Evolutionary conservation across 176 grass and related monocot species (phyloP).

Genomic region (Thinopyrum elongatum): DNA sequence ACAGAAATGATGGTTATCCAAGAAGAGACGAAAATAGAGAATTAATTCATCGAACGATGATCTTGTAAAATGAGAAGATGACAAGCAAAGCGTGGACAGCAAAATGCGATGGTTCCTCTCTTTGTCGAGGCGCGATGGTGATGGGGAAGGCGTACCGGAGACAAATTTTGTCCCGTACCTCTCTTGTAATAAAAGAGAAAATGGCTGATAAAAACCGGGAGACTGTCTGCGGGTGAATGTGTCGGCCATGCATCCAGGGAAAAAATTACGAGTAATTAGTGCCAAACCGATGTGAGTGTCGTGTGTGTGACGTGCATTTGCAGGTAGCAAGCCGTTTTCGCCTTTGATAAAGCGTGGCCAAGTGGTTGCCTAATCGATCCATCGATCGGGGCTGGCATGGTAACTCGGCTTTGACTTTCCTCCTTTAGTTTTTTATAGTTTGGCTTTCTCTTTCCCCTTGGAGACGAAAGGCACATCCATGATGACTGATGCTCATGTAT

Average conservation of each 20-base stretch:
- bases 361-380: constrained; percentile 16
- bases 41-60: too few relatives aligned
- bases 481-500: background rate
- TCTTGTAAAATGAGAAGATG: too few relatives aligned
- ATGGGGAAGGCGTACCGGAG: background rate
- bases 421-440: background rate
- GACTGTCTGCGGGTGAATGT: background rate
- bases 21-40: too few relatives aligned
- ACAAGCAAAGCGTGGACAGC: too few relatives aligned
- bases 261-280: background rate
- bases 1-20: too few relatives aligned
- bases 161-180: background rate
- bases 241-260: background rate
- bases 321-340: constrained; percentile 41
- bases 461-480: constrained; percentile 29
- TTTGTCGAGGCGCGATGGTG: background rate
- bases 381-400: background rate
- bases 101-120: too few relatives aligned
- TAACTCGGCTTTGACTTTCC: background rate
- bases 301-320: background rate
- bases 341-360: constrained; percentile 31
- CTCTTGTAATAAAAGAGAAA: background rate
- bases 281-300: background rate
- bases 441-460: background rate
- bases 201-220: background rate